Percentiles rank a stretch among this genome's conserved stretches.
phyloP scores from a whole-genome alignment of 495 filamentous ascomycete genomes.

The Aspergillus campestris region DNA sequence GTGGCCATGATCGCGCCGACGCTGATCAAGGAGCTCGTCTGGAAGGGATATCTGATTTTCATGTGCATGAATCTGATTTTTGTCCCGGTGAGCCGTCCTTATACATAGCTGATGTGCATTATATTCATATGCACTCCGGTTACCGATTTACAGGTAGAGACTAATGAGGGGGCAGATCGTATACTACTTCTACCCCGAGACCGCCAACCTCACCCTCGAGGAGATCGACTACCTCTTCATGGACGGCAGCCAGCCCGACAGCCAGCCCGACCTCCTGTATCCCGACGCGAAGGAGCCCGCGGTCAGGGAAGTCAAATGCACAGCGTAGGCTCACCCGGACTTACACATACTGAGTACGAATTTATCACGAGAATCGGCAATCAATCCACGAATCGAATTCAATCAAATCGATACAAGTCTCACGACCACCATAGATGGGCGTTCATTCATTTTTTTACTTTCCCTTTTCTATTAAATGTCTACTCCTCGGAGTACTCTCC shows the following conservation, averaged over 20 bases:
- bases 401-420: too few species aligned
- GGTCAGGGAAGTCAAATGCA: not conserved
- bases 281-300: not conserved
- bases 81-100: slow-evolving; percentile 20
- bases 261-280: too few species aligned
- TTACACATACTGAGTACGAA: too few species aligned
- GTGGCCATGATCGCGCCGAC: slow-evolving; percentile 52
- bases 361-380: too few species aligned
- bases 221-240: slow-evolving; percentile 30
- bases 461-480: too few species aligned
- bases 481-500: too few species aligned
- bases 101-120: not conserved
- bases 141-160: too few species aligned
- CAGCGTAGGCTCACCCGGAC: too few species aligned
- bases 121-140: too few species aligned
- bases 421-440: too few species aligned
- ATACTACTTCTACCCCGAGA: slow-evolving; percentile 38
- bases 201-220: slow-evolving; percentile 35
- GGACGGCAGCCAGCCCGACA: not conserved
- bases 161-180: slow-evolving; percentile 15
- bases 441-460: too few species aligned
- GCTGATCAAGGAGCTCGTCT: slow-evolving; percentile 42
- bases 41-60: slow-evolving; percentile 55
- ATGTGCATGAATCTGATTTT: slow-evolving; percentile 45
- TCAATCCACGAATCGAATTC: too few species aligned